A percentile compares a stretch with the other conserved stretches of the same genome.
These are phyloP conservation scores for Basidioascus undulatus DNA, from an alignment of 768 basidiomycete species.

Conservation along the genomic window DNA sequence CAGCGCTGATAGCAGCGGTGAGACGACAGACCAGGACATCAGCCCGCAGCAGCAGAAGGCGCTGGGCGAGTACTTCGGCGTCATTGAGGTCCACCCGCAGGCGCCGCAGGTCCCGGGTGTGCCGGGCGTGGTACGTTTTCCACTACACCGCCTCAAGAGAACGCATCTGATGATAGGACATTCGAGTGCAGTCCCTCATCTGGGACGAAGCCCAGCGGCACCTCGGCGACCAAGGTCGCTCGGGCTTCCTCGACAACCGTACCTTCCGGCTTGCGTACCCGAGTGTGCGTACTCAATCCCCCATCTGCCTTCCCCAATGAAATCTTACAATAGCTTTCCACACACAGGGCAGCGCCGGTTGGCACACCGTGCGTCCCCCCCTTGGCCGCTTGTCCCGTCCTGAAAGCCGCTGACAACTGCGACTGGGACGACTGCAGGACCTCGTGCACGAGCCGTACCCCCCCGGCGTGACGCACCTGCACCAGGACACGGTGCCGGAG, in stretches of 20 bases:
- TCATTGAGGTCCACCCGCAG: slow-evolving; percentile 18
- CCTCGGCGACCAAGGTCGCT: not conserved
- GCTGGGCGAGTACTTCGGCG: slow-evolving; percentile 39
- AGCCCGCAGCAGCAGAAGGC: slow-evolving; percentile 43
- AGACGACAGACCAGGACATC: slow-evolving; percentile 32
- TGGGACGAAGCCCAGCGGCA: slow-evolving; percentile 13
- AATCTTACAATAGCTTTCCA: too few species aligned
- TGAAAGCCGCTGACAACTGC: not conserved
- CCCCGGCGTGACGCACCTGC: slow-evolving; percentile 54
- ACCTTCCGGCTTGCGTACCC: slow-evolving; percentile 12
- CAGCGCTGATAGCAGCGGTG: slow-evolving; percentile 1
- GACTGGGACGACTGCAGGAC: slow-evolving; percentile 20
- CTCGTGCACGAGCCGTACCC: slow-evolving; percentile 53
- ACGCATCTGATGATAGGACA: too few species aligned
- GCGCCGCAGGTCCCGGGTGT: slow-evolving; percentile 17
- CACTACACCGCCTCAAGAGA: too few species aligned
- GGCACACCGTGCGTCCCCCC: slow-evolving; percentile 12
- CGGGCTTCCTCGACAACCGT: slow-evolving; percentile 1
- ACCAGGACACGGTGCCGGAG: slow-evolving; percentile 43
- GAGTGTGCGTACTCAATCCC: too few species aligned
- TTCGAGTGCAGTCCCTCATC: slow-evolving; percentile 14
- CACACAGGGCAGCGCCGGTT: slow-evolving; percentile 12
- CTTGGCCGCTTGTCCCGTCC: not conserved
- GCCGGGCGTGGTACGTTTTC: slow-evolving; percentile 15
- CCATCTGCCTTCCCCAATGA: too few species aligned